Conservation (phyloP, 2,329 filamentous ascomycete genomes). For the Fusarium fujikuroi region DNA sequence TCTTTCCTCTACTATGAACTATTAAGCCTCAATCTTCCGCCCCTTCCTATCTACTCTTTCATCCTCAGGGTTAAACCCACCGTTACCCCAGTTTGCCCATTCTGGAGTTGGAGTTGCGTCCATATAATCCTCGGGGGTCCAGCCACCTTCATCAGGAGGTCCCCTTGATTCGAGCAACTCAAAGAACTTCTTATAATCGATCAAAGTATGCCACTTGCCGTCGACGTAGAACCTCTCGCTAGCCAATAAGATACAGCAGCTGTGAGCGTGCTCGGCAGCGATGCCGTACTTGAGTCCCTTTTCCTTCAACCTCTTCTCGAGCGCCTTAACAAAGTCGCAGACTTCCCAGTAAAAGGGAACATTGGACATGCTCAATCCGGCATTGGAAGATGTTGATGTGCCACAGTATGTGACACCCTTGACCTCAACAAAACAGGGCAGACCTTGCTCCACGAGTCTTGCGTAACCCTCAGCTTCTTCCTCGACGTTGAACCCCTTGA, state of each 20-base stretch:
- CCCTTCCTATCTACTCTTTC: constrained; percentile 89
- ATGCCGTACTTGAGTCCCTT: constrained; percentile 87
- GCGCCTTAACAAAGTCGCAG: constrained; percentile 79
- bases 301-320: constrained; percentile 74
- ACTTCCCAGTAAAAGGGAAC: constrained; percentile 97
- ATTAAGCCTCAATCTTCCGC: constrained; percentile 63
- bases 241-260: constrained; percentile 89
- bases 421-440: constrained; percentile 93
- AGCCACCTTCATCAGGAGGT: constrained; percentile 72
- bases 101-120: constrained; percentile 64
- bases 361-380: constrained; percentile 95
- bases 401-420: constrained; percentile 98
- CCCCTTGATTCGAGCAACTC: constrained; percentile 74
- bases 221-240: constrained; percentile 81
- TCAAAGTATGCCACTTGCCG: constrained; percentile 89
- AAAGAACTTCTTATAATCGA: constrained; percentile 92
- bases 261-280: constrained; percentile 93
- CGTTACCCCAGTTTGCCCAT: constrained; percentile 95
- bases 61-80: constrained; percentile 93
- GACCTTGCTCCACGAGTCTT: constrained; percentile 82
- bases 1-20: constrained; percentile 1
- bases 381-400: constrained; percentile 83
- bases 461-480: constrained; percentile 93
- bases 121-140: constrained; percentile 24
- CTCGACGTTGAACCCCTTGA: constrained; percentile 98